Evolutionary conservation across 768 basidiomycete genomes (phyloP).

Genomic region (Hygrophorus russula): DNA sequence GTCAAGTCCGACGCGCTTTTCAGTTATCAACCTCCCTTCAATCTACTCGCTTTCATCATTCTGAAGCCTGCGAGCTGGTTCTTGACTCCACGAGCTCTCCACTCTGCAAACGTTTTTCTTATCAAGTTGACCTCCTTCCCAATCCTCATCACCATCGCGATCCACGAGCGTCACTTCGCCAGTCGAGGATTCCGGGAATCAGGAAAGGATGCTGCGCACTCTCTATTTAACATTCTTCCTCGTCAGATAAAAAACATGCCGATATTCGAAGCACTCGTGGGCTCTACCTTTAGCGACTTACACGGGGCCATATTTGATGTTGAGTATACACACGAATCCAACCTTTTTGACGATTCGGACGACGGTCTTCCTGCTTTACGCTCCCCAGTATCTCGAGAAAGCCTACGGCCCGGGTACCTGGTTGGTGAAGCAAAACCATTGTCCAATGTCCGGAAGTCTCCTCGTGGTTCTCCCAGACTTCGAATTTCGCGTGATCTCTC

Average conservation of each 20-base stretch:
- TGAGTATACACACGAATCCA: conserved; percentile 35
- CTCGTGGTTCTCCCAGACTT: conserved; percentile 10
- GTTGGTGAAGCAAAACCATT: conserved; percentile 10
- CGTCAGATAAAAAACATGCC: conserved; percentile 66
- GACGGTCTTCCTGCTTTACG: conserved; percentile 29
- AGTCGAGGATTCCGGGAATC: conserved; percentile 40
- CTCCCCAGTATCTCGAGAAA: conserved; percentile 22
- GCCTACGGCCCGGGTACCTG: conserved; percentile 12
- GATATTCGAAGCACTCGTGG: conserved; percentile 66
- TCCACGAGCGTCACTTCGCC: conserved; percentile 68
- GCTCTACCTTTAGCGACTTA: conserved; percentile 52
- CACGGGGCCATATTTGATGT: conserved; percentile 77
- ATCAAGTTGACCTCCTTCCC: conserved; percentile 82
- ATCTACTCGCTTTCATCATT: conserved; percentile 67
- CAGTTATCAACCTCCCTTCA: conserved; percentile 89
- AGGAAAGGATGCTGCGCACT: conserved; percentile 39
- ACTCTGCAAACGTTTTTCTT: conserved; percentile 75
- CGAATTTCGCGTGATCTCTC: conserved; percentile 11
- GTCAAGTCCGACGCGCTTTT: conserved; percentile 86
- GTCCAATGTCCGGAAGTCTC: conserved; percentile 9
- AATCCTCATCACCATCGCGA: conserved; percentile 58
- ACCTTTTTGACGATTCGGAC: conserved; percentile 40
- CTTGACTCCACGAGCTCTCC: conserved; percentile 66
- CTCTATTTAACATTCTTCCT: conserved; percentile 54
- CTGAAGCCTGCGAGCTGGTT: conserved; percentile 73